Conservation (phyloP, 257 asterid genomes). For the Sherardia arvensis region DNA sequence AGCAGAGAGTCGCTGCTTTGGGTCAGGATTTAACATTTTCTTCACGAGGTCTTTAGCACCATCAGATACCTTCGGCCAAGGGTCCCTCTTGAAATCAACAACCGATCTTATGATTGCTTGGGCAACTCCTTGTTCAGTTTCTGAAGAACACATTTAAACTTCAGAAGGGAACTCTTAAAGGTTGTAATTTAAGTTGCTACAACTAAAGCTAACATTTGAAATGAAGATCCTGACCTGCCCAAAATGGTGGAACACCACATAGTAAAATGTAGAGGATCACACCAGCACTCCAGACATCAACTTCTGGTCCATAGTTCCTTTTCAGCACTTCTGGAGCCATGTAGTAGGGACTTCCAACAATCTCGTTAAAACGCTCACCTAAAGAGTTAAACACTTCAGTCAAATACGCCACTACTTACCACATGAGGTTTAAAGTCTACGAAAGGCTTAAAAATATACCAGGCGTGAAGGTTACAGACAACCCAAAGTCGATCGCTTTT, state of each 20-base stretch:
- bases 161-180: background rate
- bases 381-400: background rate
- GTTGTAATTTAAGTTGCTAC: background rate
- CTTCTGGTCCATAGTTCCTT: conserved; percentile 43
- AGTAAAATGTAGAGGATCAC: conserved; percentile 42
- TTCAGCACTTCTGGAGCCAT: conserved; percentile 51
- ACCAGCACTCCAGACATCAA: conserved; percentile 52
- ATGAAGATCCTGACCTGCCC: conserved; percentile 31
- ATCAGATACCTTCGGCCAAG: conserved; percentile 47
- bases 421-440: no score
- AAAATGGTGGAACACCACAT: conserved; percentile 45
- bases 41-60: conserved; percentile 43
- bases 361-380: conserved; percentile 38
- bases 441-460: conserved; percentile 13
- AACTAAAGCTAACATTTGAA: background rate
- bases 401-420: background rate
- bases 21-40: conserved; percentile 45
- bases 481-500: conserved; percentile 44
- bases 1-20: conserved; percentile 38
- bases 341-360: conserved; percentile 45
- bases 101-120: conserved; percentile 40
- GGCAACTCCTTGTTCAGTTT: conserved; percentile 52
- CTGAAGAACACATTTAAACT: conserved; percentile 12
- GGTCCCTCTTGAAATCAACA: conserved; percentile 41
- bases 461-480: conserved; percentile 36